Base-by-base conservation (phyloP, 352 stramenopile genomes). In the Globisporangium uncinulatum region DNA sequence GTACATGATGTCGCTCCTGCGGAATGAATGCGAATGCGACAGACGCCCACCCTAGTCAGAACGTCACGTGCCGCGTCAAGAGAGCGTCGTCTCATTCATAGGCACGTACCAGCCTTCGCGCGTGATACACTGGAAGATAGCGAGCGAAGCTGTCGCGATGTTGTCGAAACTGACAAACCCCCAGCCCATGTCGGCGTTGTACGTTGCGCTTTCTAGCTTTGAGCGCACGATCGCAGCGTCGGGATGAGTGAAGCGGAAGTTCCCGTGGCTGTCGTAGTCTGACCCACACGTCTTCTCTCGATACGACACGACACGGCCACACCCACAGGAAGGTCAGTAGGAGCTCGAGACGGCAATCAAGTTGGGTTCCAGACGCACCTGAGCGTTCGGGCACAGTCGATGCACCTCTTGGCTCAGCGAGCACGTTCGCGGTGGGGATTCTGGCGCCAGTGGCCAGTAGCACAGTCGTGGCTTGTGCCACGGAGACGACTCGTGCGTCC, bases 51-150 rank as follows among this genome's bases (percentile, higher is more conserved):
- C 10, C 42, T 3, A 9, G 13, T 54, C 36, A 41, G 11, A 11
- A 7, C 46, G 4, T 17, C 6, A 7, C 46, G 4, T 17, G 37
- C 41, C 5, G 10, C 32, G 21, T 14, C 14, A 8, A n/a, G 14
- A 29, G 14, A 13, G 34, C 34, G 34, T 13, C 34, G 34, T 3
- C 34, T 39, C 34, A 39, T 8, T 39, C 19, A 0, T 10, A 31
- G n/a, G 6, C 21, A 56, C 75, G 21, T 75, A 89, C 94, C 93
- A 98, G 6, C 94, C 94, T 69, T 97, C 88, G 17, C 91, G 70
- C 14, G 92, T 98, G 31, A 98, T 88, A 24, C 80, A 83, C 61
- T 97, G 87, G 59, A 98, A 96, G 24, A 97, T 87, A 0, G 84
- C 83, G 1, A 98, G 54, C 20, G 84, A 88, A 21, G 91, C 79